Percentiles rank a stretch among this genome's conserved stretches.
Conservation (phyloP, 2,329 filamentous ascomycete genomes). For the Calonectria honghensis region DNA sequence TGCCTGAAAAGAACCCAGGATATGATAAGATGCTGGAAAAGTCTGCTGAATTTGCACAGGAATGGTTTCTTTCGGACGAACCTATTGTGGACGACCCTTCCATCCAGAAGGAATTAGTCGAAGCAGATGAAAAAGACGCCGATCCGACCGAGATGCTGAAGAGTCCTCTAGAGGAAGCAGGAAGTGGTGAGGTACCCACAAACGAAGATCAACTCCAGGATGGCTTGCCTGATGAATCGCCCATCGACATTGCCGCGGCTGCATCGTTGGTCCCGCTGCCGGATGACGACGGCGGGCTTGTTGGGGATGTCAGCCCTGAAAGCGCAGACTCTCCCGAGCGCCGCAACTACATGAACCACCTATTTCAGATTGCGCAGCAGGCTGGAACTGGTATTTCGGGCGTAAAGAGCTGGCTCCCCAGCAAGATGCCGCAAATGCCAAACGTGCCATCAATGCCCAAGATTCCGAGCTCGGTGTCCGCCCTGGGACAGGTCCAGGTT, state of each 20-base stretch:
- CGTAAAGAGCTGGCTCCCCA: slow-evolving; percentile 67
- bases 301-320: slow-evolving; percentile 56
- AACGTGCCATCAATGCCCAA: slow-evolving; percentile 51
- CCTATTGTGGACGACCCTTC: slow-evolving; percentile 67
- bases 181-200: slow-evolving; percentile 41
- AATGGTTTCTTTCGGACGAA: slow-evolving; percentile 73
- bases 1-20: slow-evolving; percentile 75
- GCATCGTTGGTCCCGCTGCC: slow-evolving; percentile 70
- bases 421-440: slow-evolving; percentile 62
- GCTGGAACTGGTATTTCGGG: slow-evolving; percentile 63
- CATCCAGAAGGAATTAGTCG: slow-evolving; percentile 63
- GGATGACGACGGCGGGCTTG: slow-evolving; percentile 61
- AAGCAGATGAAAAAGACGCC: slow-evolving; percentile 58
- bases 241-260: slow-evolving; percentile 72
- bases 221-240: slow-evolving; percentile 60
- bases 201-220: slow-evolving; percentile 1
- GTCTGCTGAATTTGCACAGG: slow-evolving; percentile 73
- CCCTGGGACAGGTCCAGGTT: slow-evolving; percentile 49
- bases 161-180: slow-evolving; percentile 44
- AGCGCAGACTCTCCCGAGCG: slow-evolving; percentile 61
- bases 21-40: slow-evolving; percentile 79
- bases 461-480: slow-evolving; percentile 58
- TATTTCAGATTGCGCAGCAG: slow-evolving; percentile 70
- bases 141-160: slow-evolving; percentile 52
- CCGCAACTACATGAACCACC: slow-evolving; percentile 68